phyloP scores from a whole-genome alignment of 768 basidiomycete species.

The Tricholoma saponaceum region DNA sequence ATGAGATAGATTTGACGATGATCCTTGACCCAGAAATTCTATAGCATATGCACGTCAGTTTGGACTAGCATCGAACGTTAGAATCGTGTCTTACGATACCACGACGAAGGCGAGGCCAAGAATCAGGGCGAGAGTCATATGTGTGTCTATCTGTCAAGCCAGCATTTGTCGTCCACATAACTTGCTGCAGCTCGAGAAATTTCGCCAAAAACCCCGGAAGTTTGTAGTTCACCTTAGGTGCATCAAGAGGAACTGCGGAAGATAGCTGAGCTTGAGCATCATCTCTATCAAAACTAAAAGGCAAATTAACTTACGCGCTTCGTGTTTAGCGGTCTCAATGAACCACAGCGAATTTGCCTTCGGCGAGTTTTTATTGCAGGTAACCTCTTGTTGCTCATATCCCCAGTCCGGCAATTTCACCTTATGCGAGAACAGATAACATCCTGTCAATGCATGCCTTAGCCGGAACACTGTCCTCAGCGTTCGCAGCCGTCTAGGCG shows the following conservation, averaged over 20 bases:
- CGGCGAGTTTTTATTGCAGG: constrained; percentile 97
- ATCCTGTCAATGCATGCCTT: constrained; percentile 82
- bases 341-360: constrained; percentile 90
- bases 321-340: constrained; percentile 82
- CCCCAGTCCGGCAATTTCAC: constrained; percentile 98
- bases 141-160: constrained; percentile 93
- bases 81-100: constrained; percentile 72
- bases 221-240: constrained; percentile 85
- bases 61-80: neutral
- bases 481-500: constrained; percentile 69
- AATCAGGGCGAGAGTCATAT: constrained; percentile 89
- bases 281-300: neutral
- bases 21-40: constrained; percentile 99
- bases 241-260: constrained; percentile 58
- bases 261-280: neutral
- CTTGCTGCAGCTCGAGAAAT: constrained; percentile 86
- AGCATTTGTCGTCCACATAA: constrained; percentile 97
- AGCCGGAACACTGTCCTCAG: constrained; percentile 80
- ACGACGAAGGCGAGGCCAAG: constrained; percentile 87
- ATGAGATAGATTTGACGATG: constrained; percentile 93
- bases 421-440: constrained; percentile 97
- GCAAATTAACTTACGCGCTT: constrained; percentile 46
- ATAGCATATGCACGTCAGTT: neutral
- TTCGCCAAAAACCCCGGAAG: constrained; percentile 88
- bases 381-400: constrained; percentile 98